Evolutionary conservation across 768 basidiomycete species (phyloP).

Genomic region (Rhodosporidiobolus sp.): DNA sequence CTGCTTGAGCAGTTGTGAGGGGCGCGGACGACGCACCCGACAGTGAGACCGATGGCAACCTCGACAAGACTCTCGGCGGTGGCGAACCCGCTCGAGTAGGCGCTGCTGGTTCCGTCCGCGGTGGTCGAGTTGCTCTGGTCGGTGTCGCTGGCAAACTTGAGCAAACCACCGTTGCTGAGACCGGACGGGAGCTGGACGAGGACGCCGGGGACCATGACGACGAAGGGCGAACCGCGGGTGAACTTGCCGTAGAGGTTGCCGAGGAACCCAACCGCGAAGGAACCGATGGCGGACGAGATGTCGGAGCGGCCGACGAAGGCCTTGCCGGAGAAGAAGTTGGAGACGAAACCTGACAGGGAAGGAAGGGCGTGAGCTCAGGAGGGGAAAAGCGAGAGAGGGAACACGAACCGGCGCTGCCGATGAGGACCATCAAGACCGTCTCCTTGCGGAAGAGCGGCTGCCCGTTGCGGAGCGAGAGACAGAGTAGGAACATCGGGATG

Average conservation of each 20-base stretch:
- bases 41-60: slow-evolving; percentile 73
- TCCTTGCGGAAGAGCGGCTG: slow-evolving; percentile 51
- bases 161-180: slow-evolving; percentile 71
- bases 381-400: background rate
- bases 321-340: slow-evolving; percentile 65
- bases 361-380: slow-evolving; percentile 48
- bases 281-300: slow-evolving; percentile 73
- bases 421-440: slow-evolving; percentile 51
- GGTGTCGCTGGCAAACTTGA: slow-evolving; percentile 61
- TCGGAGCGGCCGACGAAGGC: slow-evolving; percentile 51
- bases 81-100: slow-evolving; percentile 68
- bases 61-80: slow-evolving; percentile 73
- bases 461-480: slow-evolving; percentile 62
- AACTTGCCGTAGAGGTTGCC: slow-evolving; percentile 74
- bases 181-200: slow-evolving; percentile 82
- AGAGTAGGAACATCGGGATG: slow-evolving; percentile 67
- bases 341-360: slow-evolving; percentile 69
- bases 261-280: slow-evolving; percentile 75
- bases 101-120: slow-evolving; percentile 45
- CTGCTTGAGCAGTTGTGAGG: slow-evolving; percentile 48
- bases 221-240: slow-evolving; percentile 68
- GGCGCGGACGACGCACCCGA: slow-evolving; percentile 65
- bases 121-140: background rate
- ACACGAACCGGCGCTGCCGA: slow-evolving; percentile 29
- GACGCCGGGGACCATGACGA: slow-evolving; percentile 73